These are phyloP conservation scores for Rhodotorula diobovata DNA, from an alignment of 768 basidiomycete species.

Conservation along the genomic window DNA sequence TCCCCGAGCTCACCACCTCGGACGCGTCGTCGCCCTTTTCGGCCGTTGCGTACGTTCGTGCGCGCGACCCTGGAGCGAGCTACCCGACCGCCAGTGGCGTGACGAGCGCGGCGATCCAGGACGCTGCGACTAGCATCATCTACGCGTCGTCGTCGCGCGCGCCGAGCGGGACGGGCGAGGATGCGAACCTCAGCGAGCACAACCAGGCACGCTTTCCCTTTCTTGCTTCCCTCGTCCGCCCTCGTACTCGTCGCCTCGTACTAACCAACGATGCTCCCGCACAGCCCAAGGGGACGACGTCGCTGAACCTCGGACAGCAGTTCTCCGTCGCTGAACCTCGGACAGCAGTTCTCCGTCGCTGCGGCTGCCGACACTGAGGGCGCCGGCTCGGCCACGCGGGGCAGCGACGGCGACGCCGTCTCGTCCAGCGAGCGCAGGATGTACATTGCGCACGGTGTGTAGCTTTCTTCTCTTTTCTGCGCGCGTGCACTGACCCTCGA, in stretches of 20 bases:
- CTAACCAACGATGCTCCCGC: too few relatives aligned
- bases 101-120: background rate
- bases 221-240: background rate
- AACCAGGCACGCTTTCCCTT: slow-evolving; percentile 5
- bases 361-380: too few relatives aligned
- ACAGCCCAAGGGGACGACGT: background rate
- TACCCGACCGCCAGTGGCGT: slow-evolving; percentile 7
- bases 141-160: slow-evolving; percentile 9
- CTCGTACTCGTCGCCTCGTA: background rate
- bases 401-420: too few relatives aligned
- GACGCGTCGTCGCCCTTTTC: slow-evolving; percentile 6
- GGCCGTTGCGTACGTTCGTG: slow-evolving; percentile 15
- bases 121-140: background rate
- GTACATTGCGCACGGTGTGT: background rate
- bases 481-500: too few relatives aligned
- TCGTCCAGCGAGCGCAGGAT: background rate
- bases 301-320: background rate
- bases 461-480: too few relatives aligned
- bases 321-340: background rate
- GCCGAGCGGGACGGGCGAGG: background rate
- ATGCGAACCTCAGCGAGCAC: slow-evolving; percentile 10
- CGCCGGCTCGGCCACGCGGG: too few relatives aligned
- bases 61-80: background rate
- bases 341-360: background rate
- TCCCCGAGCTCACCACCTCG: slow-evolving; percentile 20